Conservation (phyloP, 2,329 filamentous ascomycete genomes). For the Aspergillus ustus region DNA sequence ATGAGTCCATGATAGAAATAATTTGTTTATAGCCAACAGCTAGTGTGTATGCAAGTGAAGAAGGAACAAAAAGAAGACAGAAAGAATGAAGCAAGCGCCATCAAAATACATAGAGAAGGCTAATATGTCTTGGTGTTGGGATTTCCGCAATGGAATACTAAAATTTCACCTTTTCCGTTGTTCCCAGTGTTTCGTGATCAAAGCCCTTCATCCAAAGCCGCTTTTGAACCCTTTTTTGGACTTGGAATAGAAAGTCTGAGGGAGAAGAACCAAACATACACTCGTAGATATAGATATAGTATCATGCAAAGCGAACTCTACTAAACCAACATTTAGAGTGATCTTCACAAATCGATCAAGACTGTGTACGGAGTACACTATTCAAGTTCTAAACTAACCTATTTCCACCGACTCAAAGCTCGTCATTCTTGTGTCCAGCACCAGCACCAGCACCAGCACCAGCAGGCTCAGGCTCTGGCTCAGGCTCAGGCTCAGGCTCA, state of each 20-base stretch:
- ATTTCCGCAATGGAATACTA: neutral
- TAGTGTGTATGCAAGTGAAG: slow-evolving; percentile 6
- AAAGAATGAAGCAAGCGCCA: neutral
- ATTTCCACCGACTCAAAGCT: neutral
- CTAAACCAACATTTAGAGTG: neutral
- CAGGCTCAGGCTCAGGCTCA: neutral
- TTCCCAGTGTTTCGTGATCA: neutral
- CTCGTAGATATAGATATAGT: slow-evolving; percentile 8
- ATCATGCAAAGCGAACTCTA: neutral
- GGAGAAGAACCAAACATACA: slow-evolving; percentile 5
- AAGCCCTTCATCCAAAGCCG: neutral
- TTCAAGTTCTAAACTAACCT: neutral
- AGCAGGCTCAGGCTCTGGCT: too few relatives aligned
- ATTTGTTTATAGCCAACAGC: slow-evolving; percentile 19
- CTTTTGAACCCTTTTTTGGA: neutral
- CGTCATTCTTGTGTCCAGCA: neutral
- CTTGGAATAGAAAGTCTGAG: neutral
- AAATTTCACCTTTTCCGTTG: neutral
- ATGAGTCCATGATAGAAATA: slow-evolving; percentile 21
- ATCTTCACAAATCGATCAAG: too few relatives aligned
- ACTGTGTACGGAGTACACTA: too few relatives aligned
- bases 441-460: neutral
- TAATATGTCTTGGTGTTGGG: neutral
- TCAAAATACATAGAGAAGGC: neutral
- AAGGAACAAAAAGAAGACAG: slow-evolving; percentile 1